Base-by-base conservation (phyloP, 345 rosid species). In the Garcia nutans region DNA sequence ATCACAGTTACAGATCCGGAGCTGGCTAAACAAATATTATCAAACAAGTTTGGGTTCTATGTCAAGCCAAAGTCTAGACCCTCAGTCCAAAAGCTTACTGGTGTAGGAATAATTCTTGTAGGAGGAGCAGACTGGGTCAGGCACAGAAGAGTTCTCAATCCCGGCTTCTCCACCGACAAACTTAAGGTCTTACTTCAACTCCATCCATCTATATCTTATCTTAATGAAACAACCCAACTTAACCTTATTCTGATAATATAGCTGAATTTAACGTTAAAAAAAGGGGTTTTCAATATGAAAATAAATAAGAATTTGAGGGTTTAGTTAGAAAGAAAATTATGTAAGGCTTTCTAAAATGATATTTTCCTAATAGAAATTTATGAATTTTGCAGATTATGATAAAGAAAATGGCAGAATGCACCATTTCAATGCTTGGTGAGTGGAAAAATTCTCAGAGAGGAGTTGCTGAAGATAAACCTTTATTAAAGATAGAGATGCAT, bases 81-180 rank as follows among this genome's bases (percentile, higher is more conserved):
- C 8, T 71, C 84, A 2, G 78, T 88, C 16, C 86, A 81, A 77
- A 87, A 85, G 71, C 89, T 96, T 11, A 88, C 86, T 68, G 98
- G 99, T 5, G n/a, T 8, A 22, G 73, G 73, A 12, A 26, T 69
- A 15, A 52, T 69, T 69, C 28, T 50, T 6, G 60, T 69, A 6
- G 24, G 52, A 17, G 73, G 44, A 3, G 82, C 83, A 63, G 91
- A 93, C 79, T 93, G 98, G 99, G 89, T 86, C 74, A 89, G 87
- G 77, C 99, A 90, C 67, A 85, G 96, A 37, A 88, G 83, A 80
- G 90, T 90, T 81, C 86, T 93, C 31, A 79, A 89, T 10, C 99
- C 97, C 17, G 92, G 93, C 20, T 93, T 96, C 77, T 91, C 92
- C 49, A 83, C 85, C 86, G 97, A 96, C 71, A 96, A 91, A 84